Conservation (phyloP, 1,139 yeast genomes). For the Scheffersomyces cryptocercus region DNA sequence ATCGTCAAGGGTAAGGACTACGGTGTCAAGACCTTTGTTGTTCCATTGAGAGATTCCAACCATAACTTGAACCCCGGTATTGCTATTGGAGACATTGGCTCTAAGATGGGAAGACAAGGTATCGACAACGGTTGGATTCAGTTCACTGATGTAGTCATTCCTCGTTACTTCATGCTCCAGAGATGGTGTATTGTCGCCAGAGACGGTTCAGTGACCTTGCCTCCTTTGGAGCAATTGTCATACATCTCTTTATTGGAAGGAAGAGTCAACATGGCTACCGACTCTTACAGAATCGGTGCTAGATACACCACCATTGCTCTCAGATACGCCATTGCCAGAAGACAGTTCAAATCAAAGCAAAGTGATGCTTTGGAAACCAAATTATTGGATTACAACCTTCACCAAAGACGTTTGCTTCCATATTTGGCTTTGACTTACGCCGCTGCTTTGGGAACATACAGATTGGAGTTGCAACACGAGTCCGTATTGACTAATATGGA, state of each 20-base stretch:
- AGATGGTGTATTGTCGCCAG: constrained; percentile 73
- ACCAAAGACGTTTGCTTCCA: constrained; percentile 84
- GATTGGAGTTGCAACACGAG: constrained; percentile 57
- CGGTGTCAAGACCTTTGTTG: constrained; percentile 89
- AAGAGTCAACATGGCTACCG: constrained; percentile 85
- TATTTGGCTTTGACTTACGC: constrained; percentile 79
- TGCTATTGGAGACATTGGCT: constrained; percentile 86
- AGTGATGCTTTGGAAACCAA: constrained; percentile 50
- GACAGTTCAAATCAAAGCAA: constrained; percentile 64
- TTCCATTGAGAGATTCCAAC: constrained; percentile 75
- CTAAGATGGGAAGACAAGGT: constrained; percentile 90
- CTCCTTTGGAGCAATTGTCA: constrained; percentile 85
- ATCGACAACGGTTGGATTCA: constrained; percentile 96
- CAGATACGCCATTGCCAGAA: constrained; percentile 86
- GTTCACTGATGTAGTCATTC: constrained; percentile 77
- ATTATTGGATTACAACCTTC: constrained; percentile 79
- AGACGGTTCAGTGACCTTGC: constrained; percentile 67
- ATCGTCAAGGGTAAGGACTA: constrained; percentile 80
- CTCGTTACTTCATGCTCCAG: constrained; percentile 80
- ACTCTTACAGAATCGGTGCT: constrained; percentile 78
- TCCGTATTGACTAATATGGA: constrained; percentile 57
- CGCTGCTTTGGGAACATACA: constrained; percentile 71
- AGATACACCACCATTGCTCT: constrained; percentile 82
- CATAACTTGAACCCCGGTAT: constrained; percentile 79
- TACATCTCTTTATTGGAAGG: constrained; percentile 88